phyloP scores from a whole-genome alignment of 176 grass and related monocot genomes.

The Bonia amplexicaulis region DNA sequence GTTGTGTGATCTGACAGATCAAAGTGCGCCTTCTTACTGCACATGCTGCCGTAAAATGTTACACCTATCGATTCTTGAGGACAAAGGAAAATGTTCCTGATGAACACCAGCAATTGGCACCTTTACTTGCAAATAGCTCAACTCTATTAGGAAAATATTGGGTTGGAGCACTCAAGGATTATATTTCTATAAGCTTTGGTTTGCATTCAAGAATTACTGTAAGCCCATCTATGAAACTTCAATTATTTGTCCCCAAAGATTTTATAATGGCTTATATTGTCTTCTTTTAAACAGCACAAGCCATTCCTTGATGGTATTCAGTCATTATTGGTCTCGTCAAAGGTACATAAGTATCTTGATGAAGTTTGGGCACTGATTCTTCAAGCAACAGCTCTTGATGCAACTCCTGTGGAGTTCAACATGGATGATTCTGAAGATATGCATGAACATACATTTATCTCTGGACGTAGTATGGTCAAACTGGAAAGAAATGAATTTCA shows the following conservation, averaged over 20 bases:
- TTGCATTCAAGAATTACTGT: constrained; percentile 80
- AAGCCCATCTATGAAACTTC: constrained; percentile 30
- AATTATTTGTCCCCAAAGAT: background rate
- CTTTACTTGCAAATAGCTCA: constrained; percentile 77
- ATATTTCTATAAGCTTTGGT: constrained; percentile 67
- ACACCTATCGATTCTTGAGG: constrained; percentile 71
- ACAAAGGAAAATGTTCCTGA: constrained; percentile 64
- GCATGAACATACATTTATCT: constrained; percentile 56
- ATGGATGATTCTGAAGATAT: constrained; percentile 33
- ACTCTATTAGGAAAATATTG: constrained; percentile 76
- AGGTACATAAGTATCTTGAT: constrained; percentile 80
- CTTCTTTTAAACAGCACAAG: constrained; percentile 62
- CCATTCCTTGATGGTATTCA: constrained; percentile 97
- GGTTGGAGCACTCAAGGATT: constrained; percentile 84
- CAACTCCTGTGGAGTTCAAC: constrained; percentile 51
- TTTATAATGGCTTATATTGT: constrained; percentile 14
- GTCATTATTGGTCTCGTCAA: constrained; percentile 72
- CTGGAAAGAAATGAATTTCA: constrained; percentile 66
- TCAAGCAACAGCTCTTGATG: constrained; percentile 76
- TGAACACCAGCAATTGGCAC: constrained; percentile 75
- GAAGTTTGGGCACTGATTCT: constrained; percentile 85
- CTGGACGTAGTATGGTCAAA: constrained; percentile 77
- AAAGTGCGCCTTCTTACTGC: constrained; percentile 81
- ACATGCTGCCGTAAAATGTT: constrained; percentile 96
- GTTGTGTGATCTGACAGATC: constrained; percentile 55